These are phyloP conservation scores for Neurospora sp. DNA, from an alignment of 495 filamentous ascomycete species.

Conservation along the genomic window DNA sequence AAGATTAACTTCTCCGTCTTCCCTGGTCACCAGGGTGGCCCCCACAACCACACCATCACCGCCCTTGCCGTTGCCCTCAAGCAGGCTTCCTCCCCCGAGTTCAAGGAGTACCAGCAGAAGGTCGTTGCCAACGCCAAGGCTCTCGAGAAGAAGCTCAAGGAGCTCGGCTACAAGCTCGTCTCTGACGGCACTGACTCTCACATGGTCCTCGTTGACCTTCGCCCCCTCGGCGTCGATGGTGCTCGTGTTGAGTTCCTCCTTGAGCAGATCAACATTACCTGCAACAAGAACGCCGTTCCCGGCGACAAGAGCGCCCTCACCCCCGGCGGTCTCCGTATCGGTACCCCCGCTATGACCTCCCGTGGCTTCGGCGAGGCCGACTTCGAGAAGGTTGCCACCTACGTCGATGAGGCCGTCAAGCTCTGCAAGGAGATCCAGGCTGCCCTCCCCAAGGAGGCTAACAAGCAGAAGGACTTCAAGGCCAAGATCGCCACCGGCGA, in stretches of 20 bases:
- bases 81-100: slow-evolving; percentile 86
- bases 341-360: slow-evolving; percentile 93
- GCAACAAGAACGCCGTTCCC: slow-evolving; percentile 98
- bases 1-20: slow-evolving; percentile 99
- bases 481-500: slow-evolving; percentile 72
- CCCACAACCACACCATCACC: slow-evolving; percentile 99
- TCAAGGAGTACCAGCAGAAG: slow-evolving; percentile 91
- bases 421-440: slow-evolving; percentile 77
- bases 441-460: slow-evolving; percentile 84
- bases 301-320: slow-evolving; percentile 97
- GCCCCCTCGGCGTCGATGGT: slow-evolving; percentile 71
- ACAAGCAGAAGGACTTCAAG: slow-evolving; percentile 99
- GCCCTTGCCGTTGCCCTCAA: slow-evolving; percentile 93
- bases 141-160: slow-evolving; percentile 70
- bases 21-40: slow-evolving; percentile 97
- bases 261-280: slow-evolving; percentile 96
- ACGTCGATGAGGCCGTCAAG: slow-evolving; percentile 77
- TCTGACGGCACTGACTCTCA: slow-evolving; percentile 96
- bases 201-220: slow-evolving; percentile 92
- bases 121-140: slow-evolving; percentile 90
- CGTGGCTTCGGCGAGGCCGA: slow-evolving; percentile 89
- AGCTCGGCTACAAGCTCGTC: slow-evolving; percentile 82
- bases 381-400: slow-evolving; percentile 81
- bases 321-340: slow-evolving; percentile 88
- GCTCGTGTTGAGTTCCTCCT: slow-evolving; percentile 94